A percentile compares a stretch with the other conserved stretches of the same genome.
phyloP scores from a whole-genome alignment of 768 basidiomycete genomes.

The Wakefieldia striispora region DNA sequence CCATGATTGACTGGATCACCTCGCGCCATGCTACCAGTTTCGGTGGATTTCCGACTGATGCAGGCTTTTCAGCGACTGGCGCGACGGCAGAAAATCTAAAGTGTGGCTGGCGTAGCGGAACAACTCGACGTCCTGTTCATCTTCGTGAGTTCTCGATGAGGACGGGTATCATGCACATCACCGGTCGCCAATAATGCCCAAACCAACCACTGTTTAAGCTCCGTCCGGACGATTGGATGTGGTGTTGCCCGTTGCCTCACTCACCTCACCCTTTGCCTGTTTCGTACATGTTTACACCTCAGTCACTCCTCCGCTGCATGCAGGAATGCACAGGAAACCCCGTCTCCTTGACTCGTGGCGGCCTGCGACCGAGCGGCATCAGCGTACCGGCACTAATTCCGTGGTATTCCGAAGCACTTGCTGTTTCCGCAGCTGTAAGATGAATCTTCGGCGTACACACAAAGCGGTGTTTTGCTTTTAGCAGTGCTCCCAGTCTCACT shows the following conservation, averaged over 20 bases:
- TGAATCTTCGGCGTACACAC: slow-evolving; percentile 20
- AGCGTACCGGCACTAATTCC: slow-evolving; percentile 3
- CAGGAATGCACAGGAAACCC: slow-evolving; percentile 9
- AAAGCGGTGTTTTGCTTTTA: slow-evolving; percentile 15
- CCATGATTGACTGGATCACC: slow-evolving; percentile 7
- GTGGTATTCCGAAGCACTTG: slow-evolving; percentile 6
- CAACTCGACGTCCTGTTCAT: slow-evolving; percentile 9
- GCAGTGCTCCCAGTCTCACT: slow-evolving; percentile 3
- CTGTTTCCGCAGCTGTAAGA: slow-evolving; percentile 22
- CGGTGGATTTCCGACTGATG: slow-evolving; percentile 6
- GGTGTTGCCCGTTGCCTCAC: slow-evolving; percentile 21
- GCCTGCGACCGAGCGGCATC: slow-evolving; percentile 3
- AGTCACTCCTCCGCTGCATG: slow-evolving; percentile 8
- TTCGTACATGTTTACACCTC: slow-evolving; percentile 13
- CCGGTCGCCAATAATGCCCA: slow-evolving; percentile 7
- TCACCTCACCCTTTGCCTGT: slow-evolving; percentile 13
- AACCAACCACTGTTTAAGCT: slow-evolving; percentile 23
- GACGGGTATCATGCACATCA: slow-evolving; percentile 7
- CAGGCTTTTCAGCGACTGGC: slow-evolving; percentile 18
- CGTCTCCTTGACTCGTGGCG: slow-evolving; percentile 4
- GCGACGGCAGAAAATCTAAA: background rate
- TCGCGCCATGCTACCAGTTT: slow-evolving; percentile 7
- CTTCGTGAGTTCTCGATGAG: slow-evolving; percentile 10
- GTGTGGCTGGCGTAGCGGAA: slow-evolving; percentile 2
- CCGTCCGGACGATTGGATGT: slow-evolving; percentile 19